A percentile compares a stretch with the other conserved stretches of the same genome.
phyloP scores from a whole-genome alignment of 2,329 filamentous ascomycete genomes.

The Nemania sp. region DNA sequence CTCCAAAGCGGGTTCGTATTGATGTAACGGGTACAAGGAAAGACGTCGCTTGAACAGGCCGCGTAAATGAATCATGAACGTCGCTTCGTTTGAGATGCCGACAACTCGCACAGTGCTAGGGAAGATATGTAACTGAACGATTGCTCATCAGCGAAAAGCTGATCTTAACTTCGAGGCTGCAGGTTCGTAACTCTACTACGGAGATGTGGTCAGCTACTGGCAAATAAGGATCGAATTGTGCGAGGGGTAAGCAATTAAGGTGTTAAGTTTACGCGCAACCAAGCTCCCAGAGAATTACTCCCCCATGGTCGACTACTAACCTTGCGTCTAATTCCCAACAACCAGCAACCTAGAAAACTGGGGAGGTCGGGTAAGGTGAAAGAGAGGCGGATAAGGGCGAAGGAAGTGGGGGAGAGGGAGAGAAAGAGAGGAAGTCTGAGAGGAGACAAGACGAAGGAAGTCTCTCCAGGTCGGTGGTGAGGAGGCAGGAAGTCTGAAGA shows the following conservation, averaged over 20 bases:
- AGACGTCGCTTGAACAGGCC: conserved; percentile 13
- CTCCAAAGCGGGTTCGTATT: conserved; percentile 30
- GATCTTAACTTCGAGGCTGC: too few relatives aligned
- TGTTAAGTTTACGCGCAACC: neutral
- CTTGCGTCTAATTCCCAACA: conserved; percentile 49
- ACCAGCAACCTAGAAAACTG: conserved; percentile 49
- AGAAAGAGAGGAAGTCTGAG: conserved; percentile 40
- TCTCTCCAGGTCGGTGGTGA: conserved; percentile 38
- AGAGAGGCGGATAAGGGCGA: conserved; percentile 52
- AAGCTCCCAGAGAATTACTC: neutral
- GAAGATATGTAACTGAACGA: conserved; percentile 11
- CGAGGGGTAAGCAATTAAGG: neutral
- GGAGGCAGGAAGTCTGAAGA: conserved; percentile 44
- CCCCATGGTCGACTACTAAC: conserved; percentile 46
- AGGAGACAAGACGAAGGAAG: conserved; percentile 40
- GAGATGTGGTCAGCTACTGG: neutral
- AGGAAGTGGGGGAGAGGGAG: conserved; percentile 42
- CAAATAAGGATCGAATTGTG: neutral
- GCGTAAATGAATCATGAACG: conserved; percentile 38
- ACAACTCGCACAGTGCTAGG: neutral
- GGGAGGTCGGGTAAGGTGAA: conserved; percentile 53
- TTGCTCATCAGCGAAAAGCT: too few relatives aligned
- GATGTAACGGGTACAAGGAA: conserved; percentile 26
- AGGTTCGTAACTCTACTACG: neutral
- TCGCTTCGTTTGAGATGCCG: conserved; percentile 38